These are phyloP conservation scores for Ustulina deusta DNA, from an alignment of 2,329 filamentous ascomycete genomes.

Conservation along the genomic window DNA sequence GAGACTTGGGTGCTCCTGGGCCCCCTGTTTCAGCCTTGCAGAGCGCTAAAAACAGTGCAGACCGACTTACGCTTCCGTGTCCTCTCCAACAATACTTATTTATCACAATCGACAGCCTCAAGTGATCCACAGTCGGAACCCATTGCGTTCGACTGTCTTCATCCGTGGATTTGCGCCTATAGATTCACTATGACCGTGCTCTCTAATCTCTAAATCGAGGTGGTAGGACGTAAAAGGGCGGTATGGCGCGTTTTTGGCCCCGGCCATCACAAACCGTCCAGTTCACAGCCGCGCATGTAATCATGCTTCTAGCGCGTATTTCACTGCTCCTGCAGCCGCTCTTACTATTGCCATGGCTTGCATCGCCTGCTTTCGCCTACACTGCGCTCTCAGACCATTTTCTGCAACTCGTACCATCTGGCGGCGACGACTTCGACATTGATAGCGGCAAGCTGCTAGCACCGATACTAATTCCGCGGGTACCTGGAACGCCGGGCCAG, in stretches of 20 bases:
- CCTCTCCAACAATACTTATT: constrained; percentile 28
- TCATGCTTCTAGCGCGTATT: constrained; percentile 29
- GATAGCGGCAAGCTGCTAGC: constrained; percentile 76
- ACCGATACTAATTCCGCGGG: constrained; percentile 79
- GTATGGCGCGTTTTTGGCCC: constrained; percentile 22
- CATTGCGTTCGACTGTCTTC: background rate
- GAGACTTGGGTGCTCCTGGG: constrained; percentile 2
- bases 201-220: constrained; percentile 45
- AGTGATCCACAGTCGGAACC: background rate
- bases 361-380: constrained; percentile 50
- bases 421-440: constrained; percentile 77
- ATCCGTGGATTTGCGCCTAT: constrained; percentile 1
- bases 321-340: constrained; percentile 46
- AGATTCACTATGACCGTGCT: constrained; percentile 41
- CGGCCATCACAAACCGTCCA: constrained; percentile 25
- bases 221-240: constrained; percentile 33
- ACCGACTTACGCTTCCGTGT: constrained; percentile 28
- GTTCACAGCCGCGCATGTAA: constrained; percentile 23
- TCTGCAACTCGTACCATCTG: constrained; percentile 71
- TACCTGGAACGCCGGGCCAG: constrained; percentile 79
- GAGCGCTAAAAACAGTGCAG: constrained; percentile 20
- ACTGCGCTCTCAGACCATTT: constrained; percentile 72
- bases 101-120: background rate
- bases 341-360: constrained; percentile 45
- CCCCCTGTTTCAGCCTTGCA: constrained; percentile 38